Percentiles rank a stretch among this genome's conserved stretches.
Evolutionary conservation across 306 rosid genomes (phyloP).

Genomic region (Crataegus laevigata): DNA sequence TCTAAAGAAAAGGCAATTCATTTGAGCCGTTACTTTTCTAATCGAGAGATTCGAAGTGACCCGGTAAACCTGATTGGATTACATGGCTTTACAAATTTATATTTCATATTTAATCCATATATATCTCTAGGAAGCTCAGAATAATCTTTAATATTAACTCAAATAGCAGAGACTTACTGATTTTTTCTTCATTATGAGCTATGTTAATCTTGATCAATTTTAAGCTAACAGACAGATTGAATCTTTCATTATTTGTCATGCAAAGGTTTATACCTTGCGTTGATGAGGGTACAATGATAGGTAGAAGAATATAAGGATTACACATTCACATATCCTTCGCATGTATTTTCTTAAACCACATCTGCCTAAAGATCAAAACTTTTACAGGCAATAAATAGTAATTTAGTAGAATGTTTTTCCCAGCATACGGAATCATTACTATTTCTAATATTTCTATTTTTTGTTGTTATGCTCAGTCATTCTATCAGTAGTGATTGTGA

Average conservation of each 20-base stretch:
- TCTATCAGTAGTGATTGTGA: not conserved
- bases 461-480: not conserved
- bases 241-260: not conserved
- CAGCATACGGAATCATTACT: too few relatives aligned
- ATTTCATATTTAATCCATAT: not conserved
- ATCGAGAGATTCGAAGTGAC: slow-evolving; percentile 76
- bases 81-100: not conserved
- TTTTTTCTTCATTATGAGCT: not conserved
- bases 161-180: not conserved
- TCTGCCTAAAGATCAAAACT: not conserved
- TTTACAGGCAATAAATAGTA: not conserved
- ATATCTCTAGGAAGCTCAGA: not conserved
- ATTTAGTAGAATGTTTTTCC: not conserved
- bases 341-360: not conserved
- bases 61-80: slow-evolving; percentile 40
- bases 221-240: not conserved
- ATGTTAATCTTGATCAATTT: not conserved
- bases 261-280: not conserved
- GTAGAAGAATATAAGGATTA: not conserved
- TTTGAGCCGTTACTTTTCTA: slow-evolving; percentile 67
- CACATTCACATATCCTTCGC: not conserved
- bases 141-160: not conserved
- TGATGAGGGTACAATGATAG: not conserved
- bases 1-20: slow-evolving; percentile 81
- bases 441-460: not conserved